Conservation (phyloP, 2,329 filamentous ascomycete species). For the Ramichloridium luteum region DNA sequence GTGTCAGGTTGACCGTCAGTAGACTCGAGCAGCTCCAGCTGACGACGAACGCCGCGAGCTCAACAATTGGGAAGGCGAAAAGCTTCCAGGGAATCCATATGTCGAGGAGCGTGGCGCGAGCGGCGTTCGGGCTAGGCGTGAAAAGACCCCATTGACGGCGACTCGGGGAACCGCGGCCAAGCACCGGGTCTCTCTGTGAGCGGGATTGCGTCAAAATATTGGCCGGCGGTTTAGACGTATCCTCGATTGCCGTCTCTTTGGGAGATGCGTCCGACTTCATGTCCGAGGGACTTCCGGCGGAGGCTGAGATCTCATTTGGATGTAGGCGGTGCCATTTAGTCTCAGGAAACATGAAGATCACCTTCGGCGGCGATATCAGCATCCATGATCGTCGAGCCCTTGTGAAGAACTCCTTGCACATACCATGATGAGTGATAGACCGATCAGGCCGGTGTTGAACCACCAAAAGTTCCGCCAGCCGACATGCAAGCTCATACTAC, state of each 20-base stretch:
- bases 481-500: slow-evolving; percentile 46
- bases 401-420: too few relatives aligned
- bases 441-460: slow-evolving; percentile 47
- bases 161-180: slow-evolving; percentile 43
- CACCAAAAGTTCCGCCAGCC: slow-evolving; percentile 56
- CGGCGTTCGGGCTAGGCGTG: slow-evolving; percentile 36
- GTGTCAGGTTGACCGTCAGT: slow-evolving; percentile 50
- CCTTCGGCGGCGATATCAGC: too few relatives aligned
- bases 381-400: too few relatives aligned
- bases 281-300: slow-evolving; percentile 5
- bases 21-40: slow-evolving; percentile 48
- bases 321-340: slow-evolving; percentile 45
- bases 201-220: too few relatives aligned
- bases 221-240: too few relatives aligned
- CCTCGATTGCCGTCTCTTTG: too few relatives aligned
- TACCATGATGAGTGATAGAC: slow-evolving; percentile 37
- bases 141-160: slow-evolving; percentile 45
- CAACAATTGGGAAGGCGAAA: slow-evolving; percentile 49
- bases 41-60: slow-evolving; percentile 50
- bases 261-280: slow-evolving; percentile 9
- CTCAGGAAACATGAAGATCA: slow-evolving; percentile 47
- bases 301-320: slow-evolving; percentile 17
- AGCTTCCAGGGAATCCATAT: slow-evolving; percentile 52
- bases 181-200: slow-evolving; percentile 44
- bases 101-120: slow-evolving; percentile 38